Evolutionary conservation across 768 basidiomycete genomes (phyloP), one percentile per base, ranked within the genome.

Genomic region (Crucibulum laeve): DNA sequence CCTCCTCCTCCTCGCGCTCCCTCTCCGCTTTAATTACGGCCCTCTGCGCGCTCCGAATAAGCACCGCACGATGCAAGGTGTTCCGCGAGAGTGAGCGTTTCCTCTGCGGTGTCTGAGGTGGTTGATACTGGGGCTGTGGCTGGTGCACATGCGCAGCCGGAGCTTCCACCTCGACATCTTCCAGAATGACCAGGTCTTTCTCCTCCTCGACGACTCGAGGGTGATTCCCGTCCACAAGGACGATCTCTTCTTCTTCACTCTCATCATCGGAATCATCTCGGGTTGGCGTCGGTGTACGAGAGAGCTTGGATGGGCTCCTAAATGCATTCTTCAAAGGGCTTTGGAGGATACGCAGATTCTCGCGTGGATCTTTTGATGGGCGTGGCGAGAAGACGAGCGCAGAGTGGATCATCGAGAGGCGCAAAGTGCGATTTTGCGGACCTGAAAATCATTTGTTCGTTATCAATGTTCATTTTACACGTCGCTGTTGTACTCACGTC

Each of bases 391-490:
- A 86, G 4, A 90, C 84, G 52, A 86, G 77, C 0, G 83, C 83
- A 43, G 79, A 79, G 19, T 79, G 71, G 25, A 90, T 86, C 82
- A 90, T 84, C 2, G 83, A 85, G 46, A 90, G 71, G 22, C 86
- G 77, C 1, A 83, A 70, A 2, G 75, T 70, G 17, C 77, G 70
- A 39, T 69, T 69, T 18, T 58, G 55, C 17, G 54, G 64, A 42
- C 54, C 64, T 61, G 53, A 19, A 24, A 26, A 40, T 34, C 10
- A 28, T 4, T 30, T 4, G 19, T 23, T 23, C 24, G 10, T 21
- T 44, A 42, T n/a, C 22, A 21, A 13, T 38, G 35, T 19, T 13
- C 46, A 47, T 18, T 38, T 37, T 25, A 54, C 40, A 48, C 51
- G 36, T 42, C 15, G 19, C 17, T 40, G 25, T 22, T 11, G 25